Percentiles rank a stretch among this genome's conserved stretches.
These are phyloP conservation scores for Manihot esculenta DNA, from an alignment of 441 rosid species.

Conservation along the genomic window DNA sequence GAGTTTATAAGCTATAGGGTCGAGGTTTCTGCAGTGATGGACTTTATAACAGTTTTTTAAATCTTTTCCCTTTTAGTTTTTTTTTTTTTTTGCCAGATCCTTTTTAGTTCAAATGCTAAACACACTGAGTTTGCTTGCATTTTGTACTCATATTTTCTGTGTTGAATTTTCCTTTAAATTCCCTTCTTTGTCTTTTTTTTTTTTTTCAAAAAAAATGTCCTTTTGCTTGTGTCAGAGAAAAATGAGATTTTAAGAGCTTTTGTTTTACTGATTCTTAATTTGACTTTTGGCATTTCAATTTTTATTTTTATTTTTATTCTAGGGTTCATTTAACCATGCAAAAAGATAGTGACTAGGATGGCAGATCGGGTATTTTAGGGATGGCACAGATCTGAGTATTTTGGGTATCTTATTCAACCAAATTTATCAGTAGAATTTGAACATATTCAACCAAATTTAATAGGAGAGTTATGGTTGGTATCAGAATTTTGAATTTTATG, in stretches of 20 bases:
- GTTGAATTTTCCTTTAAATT: slow-evolving; percentile 19
- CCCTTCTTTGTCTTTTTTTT: not conserved
- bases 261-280: slow-evolving; percentile 53
- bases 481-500: no score
- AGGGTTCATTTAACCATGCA: slow-evolving; percentile 37
- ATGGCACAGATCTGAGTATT: no score
- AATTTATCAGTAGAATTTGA: no score
- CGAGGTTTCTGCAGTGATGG: slow-evolving; percentile 25
- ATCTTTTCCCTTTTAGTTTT: slow-evolving; percentile 25
- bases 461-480: no score
- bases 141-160: slow-evolving; percentile 16
- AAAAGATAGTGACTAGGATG: slow-evolving; percentile 39
- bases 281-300: slow-evolving; percentile 39
- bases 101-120: slow-evolving; percentile 19
- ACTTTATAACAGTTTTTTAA: slow-evolving; percentile 28
- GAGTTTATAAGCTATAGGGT: no score
- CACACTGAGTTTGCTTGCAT: slow-evolving; percentile 13
- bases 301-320: slow-evolving; percentile 13
- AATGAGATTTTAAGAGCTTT: slow-evolving; percentile 34
- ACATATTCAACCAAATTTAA: no score
- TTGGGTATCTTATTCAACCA: no score
- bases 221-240: slow-evolving; percentile 26
- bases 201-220: not conserved
- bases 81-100: no score
- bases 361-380: no score